These are phyloP conservation scores for Tagetes erecta DNA, from an alignment of 129 eudicot genomes.

Conservation along the genomic window DNA sequence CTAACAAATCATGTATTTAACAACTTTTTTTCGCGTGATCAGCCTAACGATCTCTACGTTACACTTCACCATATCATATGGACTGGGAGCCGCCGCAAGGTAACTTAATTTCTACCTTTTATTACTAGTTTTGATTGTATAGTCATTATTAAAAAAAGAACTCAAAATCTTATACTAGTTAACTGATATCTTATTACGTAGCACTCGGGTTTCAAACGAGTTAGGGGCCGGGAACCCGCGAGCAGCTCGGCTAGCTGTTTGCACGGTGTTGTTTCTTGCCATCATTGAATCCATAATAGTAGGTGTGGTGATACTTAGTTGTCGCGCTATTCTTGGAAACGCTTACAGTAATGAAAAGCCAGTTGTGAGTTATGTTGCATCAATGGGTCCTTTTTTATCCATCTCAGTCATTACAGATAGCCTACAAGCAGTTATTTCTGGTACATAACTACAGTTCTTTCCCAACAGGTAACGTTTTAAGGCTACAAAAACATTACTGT, in stretches of 20 bases:
- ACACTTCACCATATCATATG: conserved; percentile 59
- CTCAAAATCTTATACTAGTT: background rate
- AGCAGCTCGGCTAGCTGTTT: conserved; percentile 52
- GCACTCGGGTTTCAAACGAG: conserved; percentile 75
- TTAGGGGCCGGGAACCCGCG: conserved; percentile 72
- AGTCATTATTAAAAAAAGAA: background rate
- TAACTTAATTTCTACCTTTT: background rate
- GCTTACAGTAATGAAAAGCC: conserved; percentile 50
- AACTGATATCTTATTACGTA: conserved; percentile 12
- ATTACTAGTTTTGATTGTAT: too few relatives aligned
- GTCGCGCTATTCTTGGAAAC: conserved; percentile 51
- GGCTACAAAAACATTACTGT: background rate
- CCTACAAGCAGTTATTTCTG: conserved; percentile 68
- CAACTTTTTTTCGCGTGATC: background rate
- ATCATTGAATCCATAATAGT: conserved; percentile 45
- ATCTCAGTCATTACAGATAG: conserved; percentile 58
- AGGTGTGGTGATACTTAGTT: conserved; percentile 30
- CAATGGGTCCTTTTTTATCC: conserved; percentile 60
- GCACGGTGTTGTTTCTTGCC: conserved; percentile 38
- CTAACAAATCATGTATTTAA: background rate
- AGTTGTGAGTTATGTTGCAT: conserved; percentile 50
- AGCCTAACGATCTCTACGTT: conserved; percentile 49
- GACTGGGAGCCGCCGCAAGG: conserved; percentile 66
- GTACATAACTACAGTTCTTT: conserved; percentile 21
- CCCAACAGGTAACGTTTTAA: background rate